Evolutionary conservation across 768 basidiomycete genomes (phyloP).

Genomic region (Saitozyma podzolica): DNA sequence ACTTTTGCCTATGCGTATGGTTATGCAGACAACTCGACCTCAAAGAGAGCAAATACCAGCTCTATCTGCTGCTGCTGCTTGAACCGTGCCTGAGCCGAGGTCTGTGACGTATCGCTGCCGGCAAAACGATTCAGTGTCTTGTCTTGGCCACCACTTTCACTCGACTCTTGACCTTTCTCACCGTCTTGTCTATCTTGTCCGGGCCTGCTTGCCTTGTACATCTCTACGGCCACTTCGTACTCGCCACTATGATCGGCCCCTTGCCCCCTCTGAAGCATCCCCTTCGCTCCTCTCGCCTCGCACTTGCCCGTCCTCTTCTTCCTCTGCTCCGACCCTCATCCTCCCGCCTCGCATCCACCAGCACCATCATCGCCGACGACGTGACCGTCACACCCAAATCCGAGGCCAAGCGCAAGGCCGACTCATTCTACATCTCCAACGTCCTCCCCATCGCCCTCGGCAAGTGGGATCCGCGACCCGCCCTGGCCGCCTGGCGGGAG

Average conservation of each 20-base stretch:
- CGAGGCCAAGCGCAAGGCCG: conserved; percentile 22
- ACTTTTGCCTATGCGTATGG: too few species aligned
- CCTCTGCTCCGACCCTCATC: not conserved
- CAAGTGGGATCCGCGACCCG: conserved; percentile 42
- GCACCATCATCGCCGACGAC: conserved; percentile 11
- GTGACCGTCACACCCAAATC: not conserved
- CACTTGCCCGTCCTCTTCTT: not conserved
- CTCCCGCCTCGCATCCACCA: conserved; percentile 2
- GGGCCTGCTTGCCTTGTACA: too few species aligned
- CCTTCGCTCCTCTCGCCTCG: not conserved
- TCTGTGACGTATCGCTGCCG: too few species aligned
- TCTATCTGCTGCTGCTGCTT: too few species aligned
- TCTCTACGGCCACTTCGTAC: too few species aligned
- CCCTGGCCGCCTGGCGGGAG: conserved; percentile 34
- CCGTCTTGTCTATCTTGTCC: too few species aligned
- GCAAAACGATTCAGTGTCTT: too few species aligned
- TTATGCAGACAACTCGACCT: too few species aligned
- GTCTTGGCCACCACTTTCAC: too few species aligned
- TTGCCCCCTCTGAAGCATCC: conserved; percentile 10
- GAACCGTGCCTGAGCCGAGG: too few species aligned
- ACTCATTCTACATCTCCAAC: conserved; percentile 51
- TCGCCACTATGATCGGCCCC: conserved; percentile 8
- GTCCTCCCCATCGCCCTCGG: conserved; percentile 45
- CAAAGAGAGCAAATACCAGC: too few species aligned
- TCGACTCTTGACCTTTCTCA: too few species aligned